Evolutionary conservation across 2,329 filamentous ascomycete genomes (phyloP).

Genomic region (Epichloe sylvatica): DNA sequence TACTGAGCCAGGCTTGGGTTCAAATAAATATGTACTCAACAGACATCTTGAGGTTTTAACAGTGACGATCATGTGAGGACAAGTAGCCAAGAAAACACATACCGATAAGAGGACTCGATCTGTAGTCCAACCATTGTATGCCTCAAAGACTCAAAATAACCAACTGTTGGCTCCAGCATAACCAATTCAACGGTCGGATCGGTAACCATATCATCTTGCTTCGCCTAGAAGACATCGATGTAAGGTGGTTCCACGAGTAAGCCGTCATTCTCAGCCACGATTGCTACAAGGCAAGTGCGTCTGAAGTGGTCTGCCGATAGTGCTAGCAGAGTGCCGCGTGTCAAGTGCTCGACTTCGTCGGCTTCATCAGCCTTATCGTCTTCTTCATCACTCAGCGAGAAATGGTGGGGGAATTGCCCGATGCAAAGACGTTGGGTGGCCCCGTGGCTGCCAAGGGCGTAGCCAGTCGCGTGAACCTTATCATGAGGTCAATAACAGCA

Average conservation of each 20-base stretch:
- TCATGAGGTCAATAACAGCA: neutral
- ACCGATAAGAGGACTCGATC: slow-evolving; percentile 38
- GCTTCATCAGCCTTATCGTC: slow-evolving; percentile 21
- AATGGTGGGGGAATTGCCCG: slow-evolving; percentile 57
- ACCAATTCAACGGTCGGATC: slow-evolving; percentile 57
- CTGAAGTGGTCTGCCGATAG: slow-evolving; percentile 48
- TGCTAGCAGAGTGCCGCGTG: slow-evolving; percentile 38
- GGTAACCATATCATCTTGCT: slow-evolving; percentile 43
- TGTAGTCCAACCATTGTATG: slow-evolving; percentile 64
- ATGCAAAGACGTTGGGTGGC: slow-evolving; percentile 30
- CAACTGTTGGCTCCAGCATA: slow-evolving; percentile 62
- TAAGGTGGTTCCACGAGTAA: slow-evolving; percentile 15
- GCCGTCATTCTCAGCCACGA: slow-evolving; percentile 56
- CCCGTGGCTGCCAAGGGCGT: slow-evolving; percentile 49
- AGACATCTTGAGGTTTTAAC: slow-evolving; percentile 30
- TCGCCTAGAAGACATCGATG: slow-evolving; percentile 62
- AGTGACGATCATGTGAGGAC: neutral
- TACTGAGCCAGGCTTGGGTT: slow-evolving; percentile 22
- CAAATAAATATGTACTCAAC: slow-evolving; percentile 47
- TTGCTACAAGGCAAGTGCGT: slow-evolving; percentile 52
- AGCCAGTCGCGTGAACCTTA: slow-evolving; percentile 52
- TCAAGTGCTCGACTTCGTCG: slow-evolving; percentile 45
- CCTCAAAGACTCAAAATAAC: slow-evolving; percentile 65
- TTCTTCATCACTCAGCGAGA: slow-evolving; percentile 24
- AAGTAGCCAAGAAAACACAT: slow-evolving; percentile 17